phyloP scores from a whole-genome alignment of 495 filamentous ascomycete genomes.

The Acidiella bohemica region DNA sequence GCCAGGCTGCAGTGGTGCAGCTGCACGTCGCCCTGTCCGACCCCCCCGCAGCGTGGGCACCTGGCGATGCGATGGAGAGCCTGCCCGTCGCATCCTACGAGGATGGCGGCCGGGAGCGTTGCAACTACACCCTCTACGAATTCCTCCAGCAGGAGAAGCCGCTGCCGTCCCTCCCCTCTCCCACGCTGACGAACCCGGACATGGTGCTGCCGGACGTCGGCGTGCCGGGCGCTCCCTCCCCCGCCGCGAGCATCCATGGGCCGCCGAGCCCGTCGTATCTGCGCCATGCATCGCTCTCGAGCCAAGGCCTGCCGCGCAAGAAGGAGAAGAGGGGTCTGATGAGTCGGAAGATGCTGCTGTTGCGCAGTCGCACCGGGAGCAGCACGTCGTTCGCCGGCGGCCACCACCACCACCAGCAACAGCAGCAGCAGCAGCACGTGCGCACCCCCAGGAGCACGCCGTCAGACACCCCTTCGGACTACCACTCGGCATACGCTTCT shows the following conservation, averaged over 20 bases:
- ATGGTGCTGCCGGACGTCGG: constrained; percentile 62
- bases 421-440: neutral
- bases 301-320: constrained; percentile 4
- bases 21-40: too few species aligned
- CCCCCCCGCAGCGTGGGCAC: too few species aligned
- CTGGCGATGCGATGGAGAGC: too few species aligned
- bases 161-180: constrained; percentile 41
- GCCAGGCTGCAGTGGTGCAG: too few species aligned
- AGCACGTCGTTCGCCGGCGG: neutral
- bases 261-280: constrained; percentile 14
- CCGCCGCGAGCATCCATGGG: neutral
- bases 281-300: neutral
- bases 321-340: constrained; percentile 20
- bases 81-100: too few species aligned
- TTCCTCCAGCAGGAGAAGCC: constrained; percentile 10
- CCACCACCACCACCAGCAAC: neutral
- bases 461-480: neutral
- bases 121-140: constrained; percentile 1
- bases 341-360: constrained; percentile 20
- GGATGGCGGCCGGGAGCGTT: too few species aligned
- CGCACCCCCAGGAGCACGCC: constrained; percentile 2
- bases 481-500: constrained; percentile 4
- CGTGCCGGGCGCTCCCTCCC: constrained; percentile 1
- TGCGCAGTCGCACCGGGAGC: constrained; percentile 19
- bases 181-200: constrained; percentile 82